Conservation (phyloP, 192 early-diverging fungal species). For the Obelidium mucronatum region DNA sequence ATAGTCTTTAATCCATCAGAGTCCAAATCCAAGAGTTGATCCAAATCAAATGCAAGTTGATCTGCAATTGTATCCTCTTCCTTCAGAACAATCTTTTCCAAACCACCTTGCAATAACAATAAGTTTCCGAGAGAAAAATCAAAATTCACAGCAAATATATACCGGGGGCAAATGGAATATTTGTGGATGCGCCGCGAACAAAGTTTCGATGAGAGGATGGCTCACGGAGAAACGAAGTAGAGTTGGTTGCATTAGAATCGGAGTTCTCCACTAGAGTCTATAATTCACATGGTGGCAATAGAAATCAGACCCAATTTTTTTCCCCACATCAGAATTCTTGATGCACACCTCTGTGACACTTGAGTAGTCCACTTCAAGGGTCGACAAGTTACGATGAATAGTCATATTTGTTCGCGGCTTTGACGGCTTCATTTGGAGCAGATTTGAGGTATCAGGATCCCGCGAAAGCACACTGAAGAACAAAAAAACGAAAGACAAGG, state of each 20-base stretch:
- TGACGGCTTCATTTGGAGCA: slow-evolving; percentile 53
- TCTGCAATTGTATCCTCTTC: slow-evolving; percentile 38
- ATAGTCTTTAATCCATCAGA: slow-evolving; percentile 58
- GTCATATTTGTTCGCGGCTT: slow-evolving; percentile 56
- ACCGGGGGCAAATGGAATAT: slow-evolving; percentile 82
- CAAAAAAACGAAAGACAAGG: no score
- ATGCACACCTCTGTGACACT: slow-evolving; percentile 36
- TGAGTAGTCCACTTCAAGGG: slow-evolving; percentile 52
- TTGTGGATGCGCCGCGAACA: slow-evolving; percentile 71
- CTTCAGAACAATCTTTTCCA: slow-evolving; percentile 55
- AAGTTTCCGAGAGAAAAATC: neutral
- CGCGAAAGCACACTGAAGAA: slow-evolving; percentile 42
- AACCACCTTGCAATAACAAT: slow-evolving; percentile 54
- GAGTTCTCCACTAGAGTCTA: slow-evolving; percentile 29
- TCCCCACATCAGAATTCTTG: no score
- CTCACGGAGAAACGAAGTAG: slow-evolving; percentile 74
- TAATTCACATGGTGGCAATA: no score
- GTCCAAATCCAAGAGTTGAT: slow-evolving; percentile 41
- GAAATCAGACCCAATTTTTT: no score
- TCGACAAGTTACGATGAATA: slow-evolving; percentile 60
- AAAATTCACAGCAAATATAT: no score
- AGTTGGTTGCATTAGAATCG: slow-evolving; percentile 60
- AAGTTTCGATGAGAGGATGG: slow-evolving; percentile 66
- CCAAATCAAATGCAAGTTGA: slow-evolving; percentile 37
- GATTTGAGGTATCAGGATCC: slow-evolving; percentile 46